Evolutionary conservation across 345 rosid genomes (phyloP), one percentile per base, ranked within the genome.

Genomic region (Salix purpurea): DNA sequence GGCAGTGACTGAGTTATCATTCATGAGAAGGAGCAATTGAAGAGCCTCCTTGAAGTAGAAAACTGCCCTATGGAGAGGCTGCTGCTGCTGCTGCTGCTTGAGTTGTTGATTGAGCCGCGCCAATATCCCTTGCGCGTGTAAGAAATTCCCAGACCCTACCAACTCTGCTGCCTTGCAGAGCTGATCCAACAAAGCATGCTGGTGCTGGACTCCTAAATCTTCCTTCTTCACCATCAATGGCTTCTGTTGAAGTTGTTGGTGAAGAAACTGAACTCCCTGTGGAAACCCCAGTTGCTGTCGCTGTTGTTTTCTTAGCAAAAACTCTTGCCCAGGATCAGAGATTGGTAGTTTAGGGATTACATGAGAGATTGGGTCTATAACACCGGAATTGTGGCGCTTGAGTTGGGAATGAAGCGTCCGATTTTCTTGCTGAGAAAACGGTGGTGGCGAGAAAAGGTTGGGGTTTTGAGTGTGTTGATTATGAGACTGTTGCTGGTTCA

Each of bases 31-130:
- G 69, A 83, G 78, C 77, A 84, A 76, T 79, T 86, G 91, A 69
- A 88, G 82, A 54, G 91, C 91, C 86, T 88, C 91, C 82, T 80
- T 88, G 85, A 88, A 88, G 84, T 86, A 84, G 87, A 83, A 88
- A 84, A 85, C 87, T 73, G 87, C 89, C 82, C 91, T 84, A 13
- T 83, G 81, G 50, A 80, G 76, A 76, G 91, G 91, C 89, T 34
- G 37, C 37, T 34, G 37, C 37, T 34, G 37, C 0, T 34, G 37
- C 37, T 34, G 37, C 1, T 34, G 37, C 6, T 34, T 34, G 91
- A 96, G 98, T 91, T 91, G 97, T 84, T 96, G 99, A 96, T 96
- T 96, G 98, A 96, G 99, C 98, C 99, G 99, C 98, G 99, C 99
- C 99, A 96, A 96, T 96, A 96, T 96, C 98, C 89, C 99, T 88